These are phyloP conservation scores for Venturia oleaginea DNA, from an alignment of 2,329 filamentous ascomycete genomes.

Conservation along the genomic window DNA sequence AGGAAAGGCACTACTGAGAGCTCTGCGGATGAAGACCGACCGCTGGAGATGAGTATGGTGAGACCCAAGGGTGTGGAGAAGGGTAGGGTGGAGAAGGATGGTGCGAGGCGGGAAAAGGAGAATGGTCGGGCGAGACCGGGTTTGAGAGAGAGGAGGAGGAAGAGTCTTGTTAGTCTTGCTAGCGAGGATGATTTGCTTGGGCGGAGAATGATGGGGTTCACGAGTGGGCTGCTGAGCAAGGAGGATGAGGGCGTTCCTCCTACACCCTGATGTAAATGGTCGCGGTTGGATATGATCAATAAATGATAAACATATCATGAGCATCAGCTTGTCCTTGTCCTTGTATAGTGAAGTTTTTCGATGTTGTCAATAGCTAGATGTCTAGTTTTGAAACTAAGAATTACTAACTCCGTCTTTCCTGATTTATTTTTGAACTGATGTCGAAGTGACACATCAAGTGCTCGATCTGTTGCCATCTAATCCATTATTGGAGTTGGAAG, in stretches of 20 bases:
- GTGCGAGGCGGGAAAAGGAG: constrained; percentile 15
- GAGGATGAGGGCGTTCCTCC: constrained; percentile 2
- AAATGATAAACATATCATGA: no score
- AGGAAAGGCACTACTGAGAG: constrained; percentile 43
- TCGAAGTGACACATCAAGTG: no score
- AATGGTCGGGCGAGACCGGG: constrained; percentile 18
- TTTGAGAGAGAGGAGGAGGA: constrained; percentile 22
- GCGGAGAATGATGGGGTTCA: constrained; percentile 39
- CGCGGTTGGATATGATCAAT: background rate
- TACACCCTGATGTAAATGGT: background rate
- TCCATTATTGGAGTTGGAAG: no score
- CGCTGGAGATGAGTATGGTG: constrained; percentile 63
- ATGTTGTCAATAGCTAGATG: no score
- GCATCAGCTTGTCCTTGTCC: no score
- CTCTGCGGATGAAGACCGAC: constrained; percentile 67
- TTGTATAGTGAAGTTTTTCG: no score
- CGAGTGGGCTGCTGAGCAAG: constrained; percentile 28
- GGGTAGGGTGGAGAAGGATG: constrained; percentile 13
- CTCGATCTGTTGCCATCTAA: no score
- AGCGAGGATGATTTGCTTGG: constrained; percentile 41
- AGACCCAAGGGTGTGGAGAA: constrained; percentile 14
- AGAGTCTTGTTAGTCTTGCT: constrained; percentile 36
- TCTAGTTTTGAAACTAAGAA: no score
- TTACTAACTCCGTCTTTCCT: no score
- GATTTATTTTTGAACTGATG: no score